Evolutionary conservation across 108 stramenopile genomes (phyloP), one percentile per base, ranked within the genome.

Genomic region (Heterococcus sp.): DNA sequence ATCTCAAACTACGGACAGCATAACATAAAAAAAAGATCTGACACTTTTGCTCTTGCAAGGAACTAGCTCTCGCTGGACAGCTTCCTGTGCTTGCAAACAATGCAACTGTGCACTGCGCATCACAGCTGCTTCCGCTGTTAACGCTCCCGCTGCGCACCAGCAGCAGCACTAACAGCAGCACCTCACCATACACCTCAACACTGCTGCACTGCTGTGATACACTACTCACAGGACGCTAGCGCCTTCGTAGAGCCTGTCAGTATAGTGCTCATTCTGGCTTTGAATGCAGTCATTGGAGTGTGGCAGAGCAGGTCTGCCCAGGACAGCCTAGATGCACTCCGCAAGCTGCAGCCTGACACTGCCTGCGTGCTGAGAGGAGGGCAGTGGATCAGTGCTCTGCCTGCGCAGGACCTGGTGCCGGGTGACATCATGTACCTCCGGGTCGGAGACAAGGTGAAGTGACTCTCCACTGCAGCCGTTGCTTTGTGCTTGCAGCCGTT

Each of bases 221-320:
- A 21, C 46, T 58, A 21, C 38, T 0, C 3, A 1, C 35, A 73
- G 79, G 72, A 87, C 31, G 87, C 89, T 40, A 76, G 78, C 21
- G 91, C 91, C 28, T 89, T 87, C 77, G 90, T 96, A 72, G 98
- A 99, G 88, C 98, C 98, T 58, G 58, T 92, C 14, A 95, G 97
- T 71, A 99, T 99, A 81, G 74, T 95, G 3, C 78, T 91, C 38
- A 97, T 99, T 83, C 91, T 99, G 29, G 84, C 97, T 31, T 75
- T 96, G 37, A 99, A 99, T 88, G 98, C 98, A 27, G 88, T 93
- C 27, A 96, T 99, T 30, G 96, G 96, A 30, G 95, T 99, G 0
- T 94, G 92, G 94, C 96, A 97, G 84, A 86, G 89, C 32, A 89
- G 88, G 72, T 92, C 91, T 39, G 98, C 98, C 30, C 89, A 91